Evolutionary conservation across 202 grass and related monocot species (phyloP), one percentile per base, ranked within the genome.

Genomic region (Musa balbisiana): DNA sequence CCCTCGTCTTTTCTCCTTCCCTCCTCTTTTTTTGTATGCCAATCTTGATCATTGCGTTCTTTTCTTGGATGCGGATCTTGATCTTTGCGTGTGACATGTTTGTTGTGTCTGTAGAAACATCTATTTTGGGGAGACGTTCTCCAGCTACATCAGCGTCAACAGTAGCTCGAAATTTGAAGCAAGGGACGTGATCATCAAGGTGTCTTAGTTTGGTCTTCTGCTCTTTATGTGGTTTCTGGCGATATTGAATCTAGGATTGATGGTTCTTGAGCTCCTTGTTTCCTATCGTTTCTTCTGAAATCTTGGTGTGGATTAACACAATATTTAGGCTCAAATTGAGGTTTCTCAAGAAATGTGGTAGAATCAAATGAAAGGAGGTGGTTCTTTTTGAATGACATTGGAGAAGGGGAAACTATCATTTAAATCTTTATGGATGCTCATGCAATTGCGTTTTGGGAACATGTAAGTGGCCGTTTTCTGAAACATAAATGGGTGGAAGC

Each of bases 81-180:
- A 69, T 69, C 67, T 11, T 16, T 69, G 43, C n/a, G 17, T 27
- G 27, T 29, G 27, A 15, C 13, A 10, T 67, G 0, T 15, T 67
- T 68, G 71, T 67, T 73, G 64, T 70, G 56, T 86, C 54, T 43
- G 19, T 73, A 99, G 95, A 82, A 89, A 91, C 64, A 99, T 99
- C 79, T 99, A 95, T 79, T 76, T 99, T 85, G 95, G 95, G 70
- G 95, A 99, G 87, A 95, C 91, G 65, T 99, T 99, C 87, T 92
- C 87, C 81, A 99, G 95, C 82, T 99, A 99, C 85, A 95, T 99
- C 70, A 99, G 95, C 89, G 94, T 99, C 82, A 99, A 95, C 82
- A 99, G 92, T 21, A 95, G 95, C 87, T 99, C 95, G 33, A 84
- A 82, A 62, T 88, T 92, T 64, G 95, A 99, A 82, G 89, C 85